phyloP scores from a whole-genome alignment of 2,329 filamentous ascomycete genomes.

The Nemania sp. region DNA sequence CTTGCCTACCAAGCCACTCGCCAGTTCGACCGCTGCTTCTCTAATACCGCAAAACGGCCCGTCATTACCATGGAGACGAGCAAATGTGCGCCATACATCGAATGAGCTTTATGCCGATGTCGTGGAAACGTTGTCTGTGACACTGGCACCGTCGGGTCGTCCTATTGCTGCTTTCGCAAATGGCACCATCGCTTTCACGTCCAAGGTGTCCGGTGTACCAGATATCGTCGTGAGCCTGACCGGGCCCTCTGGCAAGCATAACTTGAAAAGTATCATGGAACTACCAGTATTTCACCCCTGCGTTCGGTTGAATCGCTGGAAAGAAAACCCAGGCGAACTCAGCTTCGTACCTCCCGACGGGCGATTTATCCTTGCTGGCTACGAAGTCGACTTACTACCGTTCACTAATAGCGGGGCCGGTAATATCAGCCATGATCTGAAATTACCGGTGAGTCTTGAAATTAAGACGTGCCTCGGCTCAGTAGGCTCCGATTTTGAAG shows the following conservation, averaged over 20 bases:
- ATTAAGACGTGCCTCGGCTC: slow-evolving; percentile 79
- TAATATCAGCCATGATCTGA: slow-evolving; percentile 63
- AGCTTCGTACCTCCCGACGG: slow-evolving; percentile 96
- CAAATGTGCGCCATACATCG: slow-evolving; percentile 92
- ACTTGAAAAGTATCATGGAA: slow-evolving; percentile 74
- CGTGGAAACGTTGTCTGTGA: slow-evolving; percentile 85
- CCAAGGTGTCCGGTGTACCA: slow-evolving; percentile 91
- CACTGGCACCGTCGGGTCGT: slow-evolving; percentile 85
- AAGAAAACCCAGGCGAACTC: slow-evolving; percentile 84
- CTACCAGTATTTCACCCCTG: slow-evolving; percentile 96
- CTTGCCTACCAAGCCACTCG: slow-evolving; percentile 63
- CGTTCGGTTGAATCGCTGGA: slow-evolving; percentile 87
- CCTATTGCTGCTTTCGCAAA: slow-evolving; percentile 85
- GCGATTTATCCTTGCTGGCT: slow-evolving; percentile 88
- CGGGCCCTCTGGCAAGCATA: slow-evolving; percentile 78
- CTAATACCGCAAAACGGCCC: slow-evolving; percentile 52
- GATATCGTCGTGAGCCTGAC: slow-evolving; percentile 83
- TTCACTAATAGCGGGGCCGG: slow-evolving; percentile 62
- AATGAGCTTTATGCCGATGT: slow-evolving; percentile 98
- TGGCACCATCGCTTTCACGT: slow-evolving; percentile 91
- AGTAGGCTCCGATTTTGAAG: slow-evolving; percentile 83
- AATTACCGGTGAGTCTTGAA: slow-evolving; percentile 80
- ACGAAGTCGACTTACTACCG: slow-evolving; percentile 89
- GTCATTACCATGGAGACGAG: slow-evolving; percentile 81
- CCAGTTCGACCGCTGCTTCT: slow-evolving; percentile 45